Evolutionary conservation across 306 rosid genomes (phyloP), one percentile per base, ranked within the genome.

Genomic region (Mimosa pudica): DNA sequence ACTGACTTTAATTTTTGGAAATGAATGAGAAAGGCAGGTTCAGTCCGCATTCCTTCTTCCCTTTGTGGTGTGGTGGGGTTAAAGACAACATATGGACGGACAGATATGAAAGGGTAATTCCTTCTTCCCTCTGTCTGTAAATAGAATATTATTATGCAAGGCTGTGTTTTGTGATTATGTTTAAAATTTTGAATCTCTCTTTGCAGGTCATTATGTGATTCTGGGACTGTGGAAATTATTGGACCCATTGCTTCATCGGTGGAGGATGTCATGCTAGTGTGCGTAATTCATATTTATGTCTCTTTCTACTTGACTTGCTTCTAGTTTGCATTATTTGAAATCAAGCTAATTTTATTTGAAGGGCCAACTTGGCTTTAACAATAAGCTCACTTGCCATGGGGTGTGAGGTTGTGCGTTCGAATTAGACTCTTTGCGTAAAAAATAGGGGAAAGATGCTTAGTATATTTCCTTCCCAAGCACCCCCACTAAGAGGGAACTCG

Each of bases 21-120:
- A 42, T 71, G 82, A 44, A 82, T 68, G 79, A 69, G 77, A 85
- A 86, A 20, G 78, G 87, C 97, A 94, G 98, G 98, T 83, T 94
- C 98, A 9, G 47, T 94, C 60, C 97, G 98, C 64, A 94, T 94
- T 85, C 98, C 97, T 84, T 92, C 97, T 75, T 91, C 98, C 67
- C 97, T 94, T 79, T 94, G 98, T 33, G 97, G 97, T 74, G 97
- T 92, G 47, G 98, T 94, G 82, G 98, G 98, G 72, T 82, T 94
- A 79, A 94, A 94, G 89, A 74, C 93, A 85, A 94, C 90, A 36
- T 92, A 89, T 73, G 98, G 92, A 32, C 89, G 97, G 77, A 86
- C 92, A 48, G 87, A 88, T 82, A 94, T 93, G 77, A 20, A 71
- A 60, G 98, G 97, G 97, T 94, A 88, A 88, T 88, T 87, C 78